Conservation (phyloP, 2,329 filamentous ascomycete species). For the Sporothrix curviconia region DNA sequence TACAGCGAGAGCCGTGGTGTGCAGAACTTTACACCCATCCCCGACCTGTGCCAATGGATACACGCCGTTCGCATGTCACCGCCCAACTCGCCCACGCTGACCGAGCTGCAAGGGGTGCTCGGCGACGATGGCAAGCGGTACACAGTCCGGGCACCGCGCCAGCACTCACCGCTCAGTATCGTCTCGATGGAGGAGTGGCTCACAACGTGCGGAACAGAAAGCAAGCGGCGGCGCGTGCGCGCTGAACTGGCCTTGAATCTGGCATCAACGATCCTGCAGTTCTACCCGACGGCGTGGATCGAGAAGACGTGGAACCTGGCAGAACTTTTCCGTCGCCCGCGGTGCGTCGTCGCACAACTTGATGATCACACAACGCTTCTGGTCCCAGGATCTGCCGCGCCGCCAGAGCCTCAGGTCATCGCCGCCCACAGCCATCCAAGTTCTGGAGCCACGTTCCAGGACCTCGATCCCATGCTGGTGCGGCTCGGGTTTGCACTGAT, state of each 20-base stretch:
- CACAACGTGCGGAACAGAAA: constrained; percentile 9
- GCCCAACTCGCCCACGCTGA: constrained; percentile 11
- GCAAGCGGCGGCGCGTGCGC: constrained; percentile 16
- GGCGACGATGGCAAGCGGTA: constrained; percentile 14
- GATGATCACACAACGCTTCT: constrained; percentile 18
- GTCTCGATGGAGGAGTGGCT: constrained; percentile 20
- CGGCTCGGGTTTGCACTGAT: constrained; percentile 19
- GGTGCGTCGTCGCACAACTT: constrained; percentile 13
- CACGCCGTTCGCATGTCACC: constrained; percentile 12
- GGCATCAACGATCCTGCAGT: constrained; percentile 18
- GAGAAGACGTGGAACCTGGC: constrained; percentile 20
- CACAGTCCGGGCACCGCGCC: constrained; percentile 14
- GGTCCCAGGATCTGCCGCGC: constrained; percentile 12
- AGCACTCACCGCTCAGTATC: constrained; percentile 8
- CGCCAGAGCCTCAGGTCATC: constrained; percentile 4
- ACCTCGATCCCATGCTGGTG: constrained; percentile 19
- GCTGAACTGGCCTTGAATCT: constrained; percentile 17
- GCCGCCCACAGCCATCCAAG: constrained; percentile 9
- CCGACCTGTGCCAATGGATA: constrained; percentile 19
- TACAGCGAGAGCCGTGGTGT: constrained; percentile 17
- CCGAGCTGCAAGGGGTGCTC: constrained; percentile 15
- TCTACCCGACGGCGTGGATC: constrained; percentile 19
- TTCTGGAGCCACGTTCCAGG: constrained; percentile 16
- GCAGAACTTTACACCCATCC: constrained; percentile 16
- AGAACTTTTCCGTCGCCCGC: constrained; percentile 17